phyloP scores from a whole-genome alignment of 345 rosid genomes.

The Eucalyptus grandis region DNA sequence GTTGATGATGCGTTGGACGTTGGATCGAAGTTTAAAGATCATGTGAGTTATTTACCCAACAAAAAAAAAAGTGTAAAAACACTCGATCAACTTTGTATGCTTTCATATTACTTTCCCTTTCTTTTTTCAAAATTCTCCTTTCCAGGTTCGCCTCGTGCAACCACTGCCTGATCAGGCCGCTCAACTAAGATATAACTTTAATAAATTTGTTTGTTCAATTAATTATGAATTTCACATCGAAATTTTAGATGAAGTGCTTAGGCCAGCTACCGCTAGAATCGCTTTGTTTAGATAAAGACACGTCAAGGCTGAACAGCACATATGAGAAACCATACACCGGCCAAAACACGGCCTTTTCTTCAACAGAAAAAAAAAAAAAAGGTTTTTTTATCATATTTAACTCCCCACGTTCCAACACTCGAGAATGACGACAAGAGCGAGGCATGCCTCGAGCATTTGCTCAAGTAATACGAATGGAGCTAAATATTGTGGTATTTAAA shows the following conservation, averaged over 20 bases:
- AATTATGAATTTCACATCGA: neutral
- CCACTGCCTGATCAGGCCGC: neutral
- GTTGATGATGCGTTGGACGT: fast-evolving
- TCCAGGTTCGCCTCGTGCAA: neutral
- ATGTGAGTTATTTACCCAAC: neutral
- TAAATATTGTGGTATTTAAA: fast-evolving
- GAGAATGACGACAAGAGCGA: neutral
- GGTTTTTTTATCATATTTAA: neutral
- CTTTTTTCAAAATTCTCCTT: neutral
- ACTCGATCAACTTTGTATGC: neutral
- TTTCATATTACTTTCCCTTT: neutral
- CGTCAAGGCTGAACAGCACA: neutral
- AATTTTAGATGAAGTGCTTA: neutral
- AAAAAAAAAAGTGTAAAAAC: neutral
- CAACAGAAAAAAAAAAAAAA: neutral
- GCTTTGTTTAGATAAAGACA: neutral
- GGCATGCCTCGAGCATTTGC: neutral
- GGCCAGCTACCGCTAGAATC: neutral
- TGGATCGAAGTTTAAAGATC: too few relatives aligned
- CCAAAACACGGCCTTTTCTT: neutral
- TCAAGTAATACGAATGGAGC: neutral
- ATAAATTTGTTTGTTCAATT: neutral
- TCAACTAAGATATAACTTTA: neutral
- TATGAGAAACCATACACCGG: neutral
- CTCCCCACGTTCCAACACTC: neutral